Evolutionary conservation across 2,329 filamentous ascomycete species (phyloP), one percentile per base, ranked within the genome.

Genomic region (Fusarium veterinarium): DNA sequence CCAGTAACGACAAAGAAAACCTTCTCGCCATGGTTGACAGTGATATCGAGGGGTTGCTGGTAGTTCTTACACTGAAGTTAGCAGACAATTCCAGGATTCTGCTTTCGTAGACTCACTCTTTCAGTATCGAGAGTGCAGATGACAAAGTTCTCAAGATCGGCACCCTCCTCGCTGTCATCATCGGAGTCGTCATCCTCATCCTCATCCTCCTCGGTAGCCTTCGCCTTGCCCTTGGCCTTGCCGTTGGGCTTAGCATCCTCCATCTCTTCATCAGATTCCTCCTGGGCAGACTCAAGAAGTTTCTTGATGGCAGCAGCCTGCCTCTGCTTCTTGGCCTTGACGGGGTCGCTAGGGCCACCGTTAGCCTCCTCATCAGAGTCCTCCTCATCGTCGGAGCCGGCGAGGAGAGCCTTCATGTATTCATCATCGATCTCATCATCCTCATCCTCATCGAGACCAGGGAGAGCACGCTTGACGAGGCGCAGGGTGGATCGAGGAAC

Each of bases 21-120:
- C 77, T 90, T 90, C 88, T 99, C 96, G 76, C 93, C 90, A 82
- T 97, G 93, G 78, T 90, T 91, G 81, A 99, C 91, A 73, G 93
- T 96, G 83, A 99, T 94, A 84, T 99, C 94, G 67, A 99, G 90
- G 52, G 96, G 86, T 85, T 99, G 97, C 85, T 99, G 96, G 89
- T 92, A 97, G 86, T 93, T 90, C 96, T 98, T 51, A 60, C 14
- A 48, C 37, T 45, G 41, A 61, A 52, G 77, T 84, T 77, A 84
- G 77, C 48, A 45, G 55, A 19, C 11, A 58, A 40, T 17, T 30
- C 37, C 44, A 25, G 25, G 40, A 9, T 19, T 44, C 45, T 33
- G 38, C 23, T 31, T 46, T 35, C 42, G 35, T 49, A 55, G 51
- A 33, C 89, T 82, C 91, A 98, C 96, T 86, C 92, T 93, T 83